Evolutionary conservation across 768 basidiomycete species (phyloP), one percentile per base, ranked within the genome.

Genomic region (Termitomyces sp.): DNA sequence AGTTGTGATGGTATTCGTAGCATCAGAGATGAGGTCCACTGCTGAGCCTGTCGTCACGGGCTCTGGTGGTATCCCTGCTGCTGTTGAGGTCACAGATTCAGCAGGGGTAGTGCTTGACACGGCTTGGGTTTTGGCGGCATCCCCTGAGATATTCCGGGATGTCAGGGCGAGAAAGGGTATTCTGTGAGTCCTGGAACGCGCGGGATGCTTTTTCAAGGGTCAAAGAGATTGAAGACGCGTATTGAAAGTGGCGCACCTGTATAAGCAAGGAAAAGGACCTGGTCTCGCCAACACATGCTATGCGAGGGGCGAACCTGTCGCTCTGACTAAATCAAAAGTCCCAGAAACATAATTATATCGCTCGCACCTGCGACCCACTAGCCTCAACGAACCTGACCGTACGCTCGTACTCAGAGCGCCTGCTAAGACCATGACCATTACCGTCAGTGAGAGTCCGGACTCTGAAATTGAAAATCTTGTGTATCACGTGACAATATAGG

Each of bases 1-100:
- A 39, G 63, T 61, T 10, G 72, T 56, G 12, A 67, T 63, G 26
- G 71, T 60, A 53, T 72, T 62, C 22, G 68, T 63, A 7, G 69
- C 5, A 39, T 65, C 58, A 18, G 57, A 48, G 0, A 63, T 39
- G 5, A 63, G 20, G 7, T 61, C 57, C 14, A 49, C 43, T 10
- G 56, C 27, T 20, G 60, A 54, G 9, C 59, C 57, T 6, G 53
- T 50, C 0, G 41, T 12, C 16, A 50, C 18, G 22, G 47, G 20
- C 16, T 56, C 58, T 5, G 50, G 49, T 26, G 59, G 44, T 18
- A 54, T 10, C 34, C 8, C 43, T 8, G 46, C 47, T n/a, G 24
- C 49, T 31, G 52, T 3, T 24, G 56, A 9, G n/a, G 53, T 24
- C 7, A 44, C 31, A 37, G 59, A 13, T 20, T 63, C 56, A 27